A percentile compares a stretch with the other conserved stretches of the same genome.
phyloP scores from a whole-genome alignment of 371 early-diverging fungal species.

The Modicella reniformis region DNA sequence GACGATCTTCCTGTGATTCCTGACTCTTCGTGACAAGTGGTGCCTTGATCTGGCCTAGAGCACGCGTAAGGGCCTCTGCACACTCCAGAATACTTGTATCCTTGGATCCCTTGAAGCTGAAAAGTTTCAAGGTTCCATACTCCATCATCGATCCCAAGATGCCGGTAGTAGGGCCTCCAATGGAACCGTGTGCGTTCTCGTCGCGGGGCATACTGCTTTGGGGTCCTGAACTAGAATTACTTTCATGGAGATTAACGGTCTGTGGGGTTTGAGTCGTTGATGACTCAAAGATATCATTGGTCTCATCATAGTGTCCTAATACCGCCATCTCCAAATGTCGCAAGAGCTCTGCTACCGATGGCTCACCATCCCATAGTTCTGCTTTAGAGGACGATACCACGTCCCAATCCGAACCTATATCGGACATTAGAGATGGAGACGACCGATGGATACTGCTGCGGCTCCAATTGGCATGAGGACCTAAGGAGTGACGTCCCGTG shows the following conservation, averaged over 20 bases:
- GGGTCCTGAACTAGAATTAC: background rate
- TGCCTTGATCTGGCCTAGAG: slow-evolving; percentile 40
- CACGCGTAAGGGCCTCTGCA: slow-evolving; percentile 45
- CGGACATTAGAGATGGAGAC: slow-evolving; percentile 31
- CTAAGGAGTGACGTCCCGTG: slow-evolving; percentile 7
- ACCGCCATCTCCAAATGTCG: slow-evolving; percentile 35
- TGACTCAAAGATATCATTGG: background rate
- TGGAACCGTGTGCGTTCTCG: slow-evolving; percentile 1
- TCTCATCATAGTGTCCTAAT: slow-evolving; percentile 35
- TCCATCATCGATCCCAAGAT: slow-evolving; percentile 43
- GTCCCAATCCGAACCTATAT: slow-evolving; percentile 39
- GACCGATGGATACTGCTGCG: slow-evolving; percentile 12
- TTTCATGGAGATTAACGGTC: background rate
- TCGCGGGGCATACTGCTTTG: background rate
- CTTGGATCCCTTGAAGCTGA: slow-evolving; percentile 37
- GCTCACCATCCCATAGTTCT: slow-evolving; percentile 43
- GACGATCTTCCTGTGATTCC: background rate
- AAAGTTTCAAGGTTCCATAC: slow-evolving; percentile 31
- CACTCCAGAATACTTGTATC: slow-evolving; percentile 35
- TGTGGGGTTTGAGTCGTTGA: background rate
- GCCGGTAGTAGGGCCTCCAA: slow-evolving; percentile 15
- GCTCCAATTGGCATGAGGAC: slow-evolving; percentile 8
- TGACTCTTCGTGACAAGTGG: background rate
- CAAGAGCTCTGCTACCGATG: slow-evolving; percentile 34
- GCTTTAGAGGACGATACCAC: slow-evolving; percentile 29